These are phyloP conservation scores for Hericium alpestre DNA, from an alignment of 768 basidiomycete genomes.

Conservation along the genomic window DNA sequence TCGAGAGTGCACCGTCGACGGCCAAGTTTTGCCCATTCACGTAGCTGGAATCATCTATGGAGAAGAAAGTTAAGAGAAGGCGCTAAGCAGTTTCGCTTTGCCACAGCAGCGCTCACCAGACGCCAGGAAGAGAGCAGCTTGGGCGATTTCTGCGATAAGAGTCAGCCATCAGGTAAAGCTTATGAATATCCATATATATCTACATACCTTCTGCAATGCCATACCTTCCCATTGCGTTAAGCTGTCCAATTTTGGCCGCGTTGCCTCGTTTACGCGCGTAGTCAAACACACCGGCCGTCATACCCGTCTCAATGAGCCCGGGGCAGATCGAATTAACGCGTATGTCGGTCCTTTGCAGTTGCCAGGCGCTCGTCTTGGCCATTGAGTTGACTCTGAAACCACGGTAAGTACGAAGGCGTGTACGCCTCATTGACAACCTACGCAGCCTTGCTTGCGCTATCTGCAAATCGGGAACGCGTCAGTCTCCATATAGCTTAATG, in stretches of 20 bases:
- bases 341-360: constrained; percentile 71
- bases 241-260: constrained; percentile 64
- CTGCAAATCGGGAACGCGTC: constrained; percentile 28
- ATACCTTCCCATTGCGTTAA: constrained; percentile 77
- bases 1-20: constrained; percentile 78
- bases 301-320: constrained; percentile 87
- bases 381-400: constrained; percentile 69
- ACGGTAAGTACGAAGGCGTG: no score
- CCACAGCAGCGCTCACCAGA: constrained; percentile 42
- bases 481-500: constrained; percentile 1
- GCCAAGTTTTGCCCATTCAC: constrained; percentile 84
- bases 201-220: constrained; percentile 67
- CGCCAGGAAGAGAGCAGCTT: constrained; percentile 75
- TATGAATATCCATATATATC: background rate
- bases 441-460: constrained; percentile 92
- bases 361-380: constrained; percentile 72
- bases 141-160: constrained; percentile 62
- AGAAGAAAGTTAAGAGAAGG: background rate
- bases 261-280: constrained; percentile 67
- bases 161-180: no score
- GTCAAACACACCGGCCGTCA: constrained; percentile 74
- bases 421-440: constrained; percentile 26
- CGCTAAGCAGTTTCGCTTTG: background rate
- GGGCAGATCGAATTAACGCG: constrained; percentile 88
- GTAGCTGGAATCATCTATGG: constrained; percentile 77